A percentile compares a stretch with the other conserved stretches of the same genome.
Evolutionary conservation across 1,284 basidiomycete genomes (phyloP).

Genomic region (Boletus hoseneyae): DNA sequence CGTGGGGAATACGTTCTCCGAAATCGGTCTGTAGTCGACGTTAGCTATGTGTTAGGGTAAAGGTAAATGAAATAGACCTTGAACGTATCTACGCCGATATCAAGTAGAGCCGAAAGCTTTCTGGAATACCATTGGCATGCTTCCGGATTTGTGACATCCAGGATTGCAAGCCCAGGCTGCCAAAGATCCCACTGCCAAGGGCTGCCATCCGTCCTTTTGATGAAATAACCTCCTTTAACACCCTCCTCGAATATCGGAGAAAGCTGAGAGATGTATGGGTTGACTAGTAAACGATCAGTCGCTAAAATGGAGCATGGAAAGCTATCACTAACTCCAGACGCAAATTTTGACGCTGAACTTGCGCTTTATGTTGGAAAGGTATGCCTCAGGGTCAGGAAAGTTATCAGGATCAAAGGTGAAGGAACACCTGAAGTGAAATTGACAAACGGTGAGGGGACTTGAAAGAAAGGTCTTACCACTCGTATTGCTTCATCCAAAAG

Average conservation of each 20-base stretch:
- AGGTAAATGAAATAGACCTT: conserved; percentile 41
- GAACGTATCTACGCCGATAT: conserved; percentile 69
- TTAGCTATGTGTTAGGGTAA: not conserved
- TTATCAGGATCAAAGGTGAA: conserved; percentile 75
- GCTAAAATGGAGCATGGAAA: not conserved
- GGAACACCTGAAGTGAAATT: conserved; percentile 49
- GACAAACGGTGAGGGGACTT: not conserved
- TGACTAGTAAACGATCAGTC: conserved; percentile 41
- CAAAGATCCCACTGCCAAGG: conserved; percentile 78
- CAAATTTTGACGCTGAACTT: conserved; percentile 73
- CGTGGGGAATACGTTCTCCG: conserved; percentile 63
- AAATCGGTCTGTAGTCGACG: conserved; percentile 56
- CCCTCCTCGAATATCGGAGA: conserved; percentile 71
- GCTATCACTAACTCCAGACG: conserved; percentile 57
- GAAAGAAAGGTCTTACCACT: conserved; percentile 45
- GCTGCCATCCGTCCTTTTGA: conserved; percentile 65
- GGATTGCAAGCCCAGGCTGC: conserved; percentile 67
- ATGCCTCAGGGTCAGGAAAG: conserved; percentile 69
- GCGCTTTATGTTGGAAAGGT: conserved; percentile 63
- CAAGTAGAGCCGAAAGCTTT: conserved; percentile 58
- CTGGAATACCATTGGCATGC: conserved; percentile 65
- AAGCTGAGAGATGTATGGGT: conserved; percentile 66
- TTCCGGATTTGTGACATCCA: conserved; percentile 71
- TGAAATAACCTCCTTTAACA: conserved; percentile 61
- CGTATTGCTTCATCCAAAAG: conserved; percentile 80